Evolutionary conservation across 2,329 filamentous ascomycete genomes (phyloP).

Genomic region (Epichloe sibirici): DNA sequence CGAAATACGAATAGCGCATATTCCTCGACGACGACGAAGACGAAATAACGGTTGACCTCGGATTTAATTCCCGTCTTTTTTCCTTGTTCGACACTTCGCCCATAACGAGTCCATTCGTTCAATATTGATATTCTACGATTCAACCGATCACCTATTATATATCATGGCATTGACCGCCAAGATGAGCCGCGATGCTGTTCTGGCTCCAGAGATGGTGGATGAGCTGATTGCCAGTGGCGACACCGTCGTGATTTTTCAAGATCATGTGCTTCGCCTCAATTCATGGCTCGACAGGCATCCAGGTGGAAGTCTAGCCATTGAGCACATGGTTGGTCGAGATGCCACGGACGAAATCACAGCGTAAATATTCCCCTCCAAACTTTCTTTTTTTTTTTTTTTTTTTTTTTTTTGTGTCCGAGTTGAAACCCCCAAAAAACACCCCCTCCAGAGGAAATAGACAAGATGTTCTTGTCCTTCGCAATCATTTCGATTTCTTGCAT

Average conservation of each 20-base stretch:
- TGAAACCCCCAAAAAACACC: background rate
- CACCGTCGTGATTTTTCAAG: slow-evolving; percentile 44
- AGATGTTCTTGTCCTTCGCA: background rate
- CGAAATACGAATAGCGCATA: background rate
- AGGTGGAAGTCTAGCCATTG: slow-evolving; percentile 44
- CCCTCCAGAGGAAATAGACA: background rate
- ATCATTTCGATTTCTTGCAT: background rate
- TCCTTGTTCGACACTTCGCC: background rate
- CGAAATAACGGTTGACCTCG: background rate
- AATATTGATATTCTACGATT: background rate
- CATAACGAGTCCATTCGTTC: background rate
- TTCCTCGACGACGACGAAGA: background rate
- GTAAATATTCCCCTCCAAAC: slow-evolving; percentile 12
- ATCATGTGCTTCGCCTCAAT: slow-evolving; percentile 41
- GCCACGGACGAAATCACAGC: slow-evolving; percentile 24
- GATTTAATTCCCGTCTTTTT: background rate
- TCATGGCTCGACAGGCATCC: slow-evolving; percentile 47
- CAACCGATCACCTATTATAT: background rate
- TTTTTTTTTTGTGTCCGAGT: background rate
- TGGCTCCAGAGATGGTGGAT: slow-evolving; percentile 35
- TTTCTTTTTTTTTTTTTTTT: no score
- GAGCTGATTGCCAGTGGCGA: slow-evolving; percentile 41
- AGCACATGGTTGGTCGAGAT: slow-evolving; percentile 36
- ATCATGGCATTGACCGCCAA: background rate
- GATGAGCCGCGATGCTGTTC: slow-evolving; percentile 30